These are phyloP conservation scores for Lichtheimia corymbifera DNA, from an alignment of 371 early-diverging fungal species.

Conservation along the genomic window DNA sequence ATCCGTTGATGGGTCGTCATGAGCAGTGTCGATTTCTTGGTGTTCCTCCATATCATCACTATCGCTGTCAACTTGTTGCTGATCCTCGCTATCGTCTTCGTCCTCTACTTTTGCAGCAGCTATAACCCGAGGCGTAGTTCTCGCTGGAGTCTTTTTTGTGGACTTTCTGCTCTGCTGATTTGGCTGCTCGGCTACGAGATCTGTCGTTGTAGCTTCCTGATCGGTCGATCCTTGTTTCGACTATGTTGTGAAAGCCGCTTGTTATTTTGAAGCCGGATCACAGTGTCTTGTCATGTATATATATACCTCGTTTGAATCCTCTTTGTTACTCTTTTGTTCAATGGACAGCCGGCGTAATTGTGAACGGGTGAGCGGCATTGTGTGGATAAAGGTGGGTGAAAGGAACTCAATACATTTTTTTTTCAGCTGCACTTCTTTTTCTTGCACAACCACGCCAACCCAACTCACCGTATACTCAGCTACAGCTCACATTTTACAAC, in stretches of 20 bases:
- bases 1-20: neutral
- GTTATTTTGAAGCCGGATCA: too few relatives aligned
- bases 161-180: neutral
- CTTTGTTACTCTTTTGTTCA: neutral
- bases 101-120: neutral
- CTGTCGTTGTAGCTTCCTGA: neutral
- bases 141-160: neutral
- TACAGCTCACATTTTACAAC: neutral
- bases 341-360: neutral
- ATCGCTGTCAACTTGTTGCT: neutral
- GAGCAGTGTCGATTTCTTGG: neutral
- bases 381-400: neutral
- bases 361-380: conserved; percentile 4
- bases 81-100: neutral
- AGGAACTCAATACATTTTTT: neutral
- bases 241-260: too few relatives aligned
- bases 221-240: neutral
- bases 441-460: neutral
- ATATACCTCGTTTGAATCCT: too few relatives aligned
- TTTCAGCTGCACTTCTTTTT: neutral
- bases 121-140: neutral
- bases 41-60: too few relatives aligned
- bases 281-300: too few relatives aligned
- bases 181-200: too few relatives aligned
- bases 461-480: too few relatives aligned